Evolutionary conservation across 345 rosid genomes (phyloP).

Genomic region (Xanthoceras sorbifolium): DNA sequence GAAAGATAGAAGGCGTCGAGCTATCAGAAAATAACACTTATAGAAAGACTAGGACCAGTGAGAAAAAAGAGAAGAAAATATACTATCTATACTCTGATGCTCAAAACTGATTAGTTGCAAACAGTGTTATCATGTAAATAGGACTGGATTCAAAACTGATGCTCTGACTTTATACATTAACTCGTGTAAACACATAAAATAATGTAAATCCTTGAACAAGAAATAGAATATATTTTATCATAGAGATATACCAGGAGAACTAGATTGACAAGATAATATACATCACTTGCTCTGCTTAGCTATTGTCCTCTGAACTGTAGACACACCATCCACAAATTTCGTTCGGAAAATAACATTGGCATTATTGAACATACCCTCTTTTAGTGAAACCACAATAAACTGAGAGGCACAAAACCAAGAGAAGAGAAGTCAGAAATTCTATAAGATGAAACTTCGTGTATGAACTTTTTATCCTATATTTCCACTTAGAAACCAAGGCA

Average conservation of each 20-base stretch:
- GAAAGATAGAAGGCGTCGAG: neutral
- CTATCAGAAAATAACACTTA: too few species aligned
- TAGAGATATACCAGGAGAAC: neutral
- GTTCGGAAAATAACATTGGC: conserved; percentile 92
- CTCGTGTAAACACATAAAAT: conserved; percentile 40
- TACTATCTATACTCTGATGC: neutral
- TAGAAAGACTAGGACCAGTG: too few species aligned
- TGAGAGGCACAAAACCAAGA: conserved; percentile 30
- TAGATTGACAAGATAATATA: neutral
- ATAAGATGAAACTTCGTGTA: neutral
- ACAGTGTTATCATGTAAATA: neutral
- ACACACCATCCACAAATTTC: conserved; percentile 89
- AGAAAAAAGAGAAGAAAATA: neutral
- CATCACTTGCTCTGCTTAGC: conserved; percentile 63
- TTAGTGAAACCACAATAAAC: conserved; percentile 92
- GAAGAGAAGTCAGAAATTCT: neutral
- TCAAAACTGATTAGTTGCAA: too few species aligned
- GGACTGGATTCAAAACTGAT: neutral
- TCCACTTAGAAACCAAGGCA: neutral
- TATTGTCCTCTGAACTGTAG: conserved; percentile 84
- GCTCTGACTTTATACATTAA: too few species aligned
- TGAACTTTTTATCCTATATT: conserved; percentile 2
- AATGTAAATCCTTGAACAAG: neutral
- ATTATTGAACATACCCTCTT: conserved; percentile 97
- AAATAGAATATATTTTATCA: neutral